Base-by-base conservation (phyloP, 352 stramenopile genomes). In the Phytophthora tentaculata region DNA sequence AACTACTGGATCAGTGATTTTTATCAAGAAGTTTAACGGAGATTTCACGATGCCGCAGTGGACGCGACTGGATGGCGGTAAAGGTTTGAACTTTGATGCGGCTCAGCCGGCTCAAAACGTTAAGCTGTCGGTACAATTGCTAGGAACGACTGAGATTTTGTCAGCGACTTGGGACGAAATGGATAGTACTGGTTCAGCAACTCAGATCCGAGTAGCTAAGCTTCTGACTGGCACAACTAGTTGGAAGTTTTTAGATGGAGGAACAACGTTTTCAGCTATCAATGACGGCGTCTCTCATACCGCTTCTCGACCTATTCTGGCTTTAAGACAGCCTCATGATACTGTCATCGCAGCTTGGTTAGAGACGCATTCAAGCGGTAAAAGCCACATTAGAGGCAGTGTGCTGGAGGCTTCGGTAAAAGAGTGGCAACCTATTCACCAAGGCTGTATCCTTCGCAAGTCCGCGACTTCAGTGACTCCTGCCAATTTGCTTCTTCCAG, bases 141-240 rank as follows among this genome's bases (percentile, higher is more conserved):
- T 67, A 37, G 60, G 43, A 43, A 29, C 43, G 14, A 57, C 32
- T n/a, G 60, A 77, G 24, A 71, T 23, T 12, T 61, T 92, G 28
- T 82, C 76, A 26, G 79, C 77, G 0, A 75, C 74, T 0, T 94
- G 85, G 83, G 73, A 88, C 32, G 85, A 94, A 71, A 14, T 73
- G 2, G 67, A 81, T 9, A 32, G 26, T 6, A 43, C 37, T 3
- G 64, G 26, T 0, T 17, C 45, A 19, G 78, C 67, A 24, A 76
- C 57, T 5, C 84, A 92, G 58, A 74, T 87, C 29, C 73, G 84
- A 47, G 71, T 77, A 1, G 81, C 81, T 0, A 61, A 73, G 6
- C 68, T 86, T 37, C 60, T 32, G 13, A 17, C 23, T 23, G 24
- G 44, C 2, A 43, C 48, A 0, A 39, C 47, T 24, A 9, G 24